These are phyloP conservation scores for Fomes fomentarius DNA, from an alignment of 1,284 basidiomycete genomes.

Conservation along the genomic window DNA sequence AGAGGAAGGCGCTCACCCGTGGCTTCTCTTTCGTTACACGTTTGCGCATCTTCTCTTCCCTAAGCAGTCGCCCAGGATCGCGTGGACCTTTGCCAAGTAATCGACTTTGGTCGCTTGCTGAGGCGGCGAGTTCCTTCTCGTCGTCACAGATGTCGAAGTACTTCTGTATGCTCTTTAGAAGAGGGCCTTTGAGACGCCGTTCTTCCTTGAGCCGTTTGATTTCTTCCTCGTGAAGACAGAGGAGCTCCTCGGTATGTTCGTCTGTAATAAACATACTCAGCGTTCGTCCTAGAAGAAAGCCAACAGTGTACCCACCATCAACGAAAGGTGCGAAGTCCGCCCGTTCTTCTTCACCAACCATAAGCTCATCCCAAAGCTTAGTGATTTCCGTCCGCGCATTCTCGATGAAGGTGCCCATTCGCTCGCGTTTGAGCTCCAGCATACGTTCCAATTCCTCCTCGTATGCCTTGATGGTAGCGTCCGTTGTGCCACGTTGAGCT, in stretches of 20 bases:
- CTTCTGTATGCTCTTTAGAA: constrained; percentile 81
- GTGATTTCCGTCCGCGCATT: constrained; percentile 85
- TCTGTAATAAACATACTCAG: constrained; percentile 48
- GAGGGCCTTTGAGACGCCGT: constrained; percentile 72
- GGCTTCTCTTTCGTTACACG: constrained; percentile 95
- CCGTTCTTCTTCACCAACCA: constrained; percentile 84
- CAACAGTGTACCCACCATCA: constrained; percentile 60
- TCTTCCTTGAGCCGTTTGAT: constrained; percentile 83
- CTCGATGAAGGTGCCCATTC: constrained; percentile 85
- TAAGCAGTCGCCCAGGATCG: constrained; percentile 77
- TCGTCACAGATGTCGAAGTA: constrained; percentile 94
- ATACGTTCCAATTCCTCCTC: constrained; percentile 91
- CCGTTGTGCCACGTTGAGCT: constrained; percentile 75
- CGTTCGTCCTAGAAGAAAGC: neutral
- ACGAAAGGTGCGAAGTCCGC: constrained; percentile 80
- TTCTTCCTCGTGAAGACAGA: constrained; percentile 89
- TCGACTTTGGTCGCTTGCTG: constrained; percentile 78
- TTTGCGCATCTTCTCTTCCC: constrained; percentile 98
- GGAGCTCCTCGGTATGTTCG: constrained; percentile 86
- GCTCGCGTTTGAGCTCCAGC: constrained; percentile 85
- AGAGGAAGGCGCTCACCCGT: constrained; percentile 59
- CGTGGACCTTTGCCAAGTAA: constrained; percentile 79
- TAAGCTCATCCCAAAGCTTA: constrained; percentile 84
- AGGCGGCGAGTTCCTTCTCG: constrained; percentile 84
- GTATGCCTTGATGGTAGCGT: constrained; percentile 77